phyloP scores from a whole-genome alignment of 75 land plant species.

The Ceratopteris richardii region DNA sequence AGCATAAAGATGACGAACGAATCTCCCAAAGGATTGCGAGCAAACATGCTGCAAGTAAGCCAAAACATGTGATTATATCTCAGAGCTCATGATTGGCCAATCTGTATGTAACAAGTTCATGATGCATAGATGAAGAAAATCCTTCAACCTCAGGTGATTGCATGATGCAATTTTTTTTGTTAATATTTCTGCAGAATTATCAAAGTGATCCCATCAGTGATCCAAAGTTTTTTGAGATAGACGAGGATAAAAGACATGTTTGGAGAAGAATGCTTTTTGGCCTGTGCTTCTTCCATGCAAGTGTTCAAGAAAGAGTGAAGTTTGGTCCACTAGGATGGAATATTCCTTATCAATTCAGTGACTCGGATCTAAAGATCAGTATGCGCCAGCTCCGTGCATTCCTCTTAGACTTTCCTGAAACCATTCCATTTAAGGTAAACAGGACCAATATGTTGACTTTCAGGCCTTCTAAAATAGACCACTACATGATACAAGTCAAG shows the following conservation, averaged over 20 bases:
- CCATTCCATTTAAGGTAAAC: conserved; percentile 32
- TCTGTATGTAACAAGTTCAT: background rate
- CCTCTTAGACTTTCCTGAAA: conserved; percentile 27
- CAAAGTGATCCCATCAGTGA: conserved; percentile 34
- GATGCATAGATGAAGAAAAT: no score
- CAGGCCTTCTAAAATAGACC: no score
- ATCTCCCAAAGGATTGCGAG: conserved; percentile 31
- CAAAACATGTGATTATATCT: no score
- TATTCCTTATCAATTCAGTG: conserved; percentile 39
- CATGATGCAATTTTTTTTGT: no score
- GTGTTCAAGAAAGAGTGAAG: conserved; percentile 37
- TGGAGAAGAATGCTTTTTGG: conserved; percentile 43
- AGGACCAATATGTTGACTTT: no score
- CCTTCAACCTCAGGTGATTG: no score
- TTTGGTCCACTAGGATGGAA: conserved; percentile 42
- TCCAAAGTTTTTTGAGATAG: conserved; percentile 21
- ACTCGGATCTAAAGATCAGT: conserved; percentile 40
- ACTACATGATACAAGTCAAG: no score
- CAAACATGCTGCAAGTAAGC: conserved; percentile 33
- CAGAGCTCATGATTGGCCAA: background rate
- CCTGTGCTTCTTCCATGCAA: conserved; percentile 34
- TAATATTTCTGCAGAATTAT: conserved; percentile 19
- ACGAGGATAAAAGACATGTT: conserved; percentile 19
- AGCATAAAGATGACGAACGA: conserved; percentile 43
- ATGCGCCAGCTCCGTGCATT: conserved; percentile 33